Percentiles rank a stretch among this genome's conserved stretches.
Evolutionary conservation across 1,139 yeast genomes (phyloP).

Genomic region (Magnusiomyces magnusii): DNA sequence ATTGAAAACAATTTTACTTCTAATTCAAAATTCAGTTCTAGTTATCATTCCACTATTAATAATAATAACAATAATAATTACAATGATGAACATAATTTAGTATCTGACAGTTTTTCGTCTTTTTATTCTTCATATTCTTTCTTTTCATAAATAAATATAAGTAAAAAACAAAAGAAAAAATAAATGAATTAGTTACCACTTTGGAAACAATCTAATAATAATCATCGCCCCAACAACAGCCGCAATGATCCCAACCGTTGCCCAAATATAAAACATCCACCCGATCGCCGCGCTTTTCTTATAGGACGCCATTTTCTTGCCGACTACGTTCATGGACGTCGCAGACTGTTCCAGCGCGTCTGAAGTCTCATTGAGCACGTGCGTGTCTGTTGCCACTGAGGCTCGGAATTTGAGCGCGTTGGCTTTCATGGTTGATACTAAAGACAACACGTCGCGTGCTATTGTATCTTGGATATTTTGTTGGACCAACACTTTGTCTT

Average conservation of each 20-base stretch:
- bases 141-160: neutral
- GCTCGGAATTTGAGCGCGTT: slow-evolving; percentile 39
- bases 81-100: no score
- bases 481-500: slow-evolving; percentile 29
- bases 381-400: slow-evolving; percentile 33
- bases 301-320: slow-evolving; percentile 30
- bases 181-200: slow-evolving; percentile 27
- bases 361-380: slow-evolving; percentile 31
- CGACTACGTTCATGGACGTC: slow-evolving; percentile 33
- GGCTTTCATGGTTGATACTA: slow-evolving; percentile 44
- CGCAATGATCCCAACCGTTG: slow-evolving; percentile 31
- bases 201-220: slow-evolving; percentile 34
- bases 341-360: slow-evolving; percentile 32
- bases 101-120: no score
- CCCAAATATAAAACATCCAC: slow-evolving; percentile 36
- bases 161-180: no score
- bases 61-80: no score
- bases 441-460: slow-evolving; percentile 42
- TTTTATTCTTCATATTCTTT: neutral
- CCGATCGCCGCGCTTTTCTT: slow-evolving; percentile 33
- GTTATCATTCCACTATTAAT: no score
- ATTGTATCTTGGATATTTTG: slow-evolving; percentile 37
- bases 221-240: slow-evolving; percentile 33
- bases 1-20: no score
- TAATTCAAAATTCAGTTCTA: no score